Evolutionary conservation across 2,329 filamentous ascomycete species (phyloP), one percentile per base, ranked within the genome.

Genomic region (Eurotiales sp.): DNA sequence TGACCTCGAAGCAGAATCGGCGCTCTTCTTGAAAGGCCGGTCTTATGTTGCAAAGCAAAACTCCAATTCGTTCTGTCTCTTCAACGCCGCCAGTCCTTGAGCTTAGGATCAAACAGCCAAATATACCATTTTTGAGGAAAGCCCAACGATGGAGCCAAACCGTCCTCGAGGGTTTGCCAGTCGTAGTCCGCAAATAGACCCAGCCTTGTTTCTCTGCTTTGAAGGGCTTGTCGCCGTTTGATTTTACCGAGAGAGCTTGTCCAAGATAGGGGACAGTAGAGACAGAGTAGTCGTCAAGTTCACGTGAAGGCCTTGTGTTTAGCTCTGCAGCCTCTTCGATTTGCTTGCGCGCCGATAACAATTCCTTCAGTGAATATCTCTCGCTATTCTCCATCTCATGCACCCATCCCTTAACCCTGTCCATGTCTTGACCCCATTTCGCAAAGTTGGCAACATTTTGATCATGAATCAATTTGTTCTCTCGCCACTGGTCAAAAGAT

Each of bases 1-100:
- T 99, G 63, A 99, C 87, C 70, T 99, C 93, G 62, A 99, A 96
- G 67, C 93, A 97, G 70, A 97, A 99, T 14, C 93, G 83, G 34
- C 93, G 84, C 63, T 99, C 93, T 70, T 99, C 93, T 59, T 89
- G 85, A 46, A 95, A 87, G 0, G 91, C 90, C 15, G 91, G 90
- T 61, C 92, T 89, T 44, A 93, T 87, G 62, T 89, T 95, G 73
- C 93, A 99, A 34, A 99, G 82, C 47, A 99, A 73, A 3, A 99
- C 91, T 36, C 93, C 93, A 55, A 96, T 95, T 72, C 95, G 90
- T 62, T 99, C 93, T 42, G 90, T 95, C 67, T 97, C 92, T 59
- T 97, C 84, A 19, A 99, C 93, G 29, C 90, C 92, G 40, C 84
- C 85, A 40, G 83, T 85, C 53, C 91, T 84, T 0, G 83, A 76